Base-by-base conservation (phyloP, 257 asterid genomes). In the Solanum tarijense region DNA sequence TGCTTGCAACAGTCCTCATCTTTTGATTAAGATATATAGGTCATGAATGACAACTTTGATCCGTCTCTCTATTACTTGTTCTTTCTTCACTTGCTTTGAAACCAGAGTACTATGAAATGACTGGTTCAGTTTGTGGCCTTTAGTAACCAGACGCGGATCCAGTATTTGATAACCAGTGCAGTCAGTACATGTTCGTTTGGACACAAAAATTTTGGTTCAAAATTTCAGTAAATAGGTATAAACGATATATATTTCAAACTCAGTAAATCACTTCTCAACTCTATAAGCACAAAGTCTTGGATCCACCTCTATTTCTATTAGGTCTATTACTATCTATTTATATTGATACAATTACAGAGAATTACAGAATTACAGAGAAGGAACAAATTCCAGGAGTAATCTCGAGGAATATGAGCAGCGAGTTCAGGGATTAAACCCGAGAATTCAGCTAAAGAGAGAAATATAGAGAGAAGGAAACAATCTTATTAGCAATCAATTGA, bases 31-130 rank as follows among this genome's bases (percentile, higher is more conserved):
- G 41, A 46, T 43, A 14, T 81, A 46, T 32, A 75, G 88, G 86
- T 85, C 84, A 39, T 75, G 65, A 75, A 69, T 87, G 87, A 91
- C 86, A 72, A 23, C 46, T 83, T 66, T 71, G 55, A 21, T 90
- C 31, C 89, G 90, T 83, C 86, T 58, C 75, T 71, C 38, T 12
- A 72, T 87, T 69, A 69, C 62, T 68, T 68, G 5, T 87, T 88
- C 41, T 31, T 69, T 76, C 83, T 46, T 38, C 84, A 81, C 35
- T 52, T 87, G 34, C 83, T 78, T 38, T 32, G 9, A 16, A n/a
- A 60, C 87, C 39, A 23, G 52, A 36, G 9, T 72, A 18, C 71
- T 10, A 9, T 46, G 16, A 41, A 43, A 79, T 79, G 36, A 79
- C 39, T 81, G 62, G 83, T 78, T 78, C 41, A 81, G 85, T 46